Conservation (phyloP, 2,329 filamentous ascomycete species). For the Talaromyces sp. region DNA sequence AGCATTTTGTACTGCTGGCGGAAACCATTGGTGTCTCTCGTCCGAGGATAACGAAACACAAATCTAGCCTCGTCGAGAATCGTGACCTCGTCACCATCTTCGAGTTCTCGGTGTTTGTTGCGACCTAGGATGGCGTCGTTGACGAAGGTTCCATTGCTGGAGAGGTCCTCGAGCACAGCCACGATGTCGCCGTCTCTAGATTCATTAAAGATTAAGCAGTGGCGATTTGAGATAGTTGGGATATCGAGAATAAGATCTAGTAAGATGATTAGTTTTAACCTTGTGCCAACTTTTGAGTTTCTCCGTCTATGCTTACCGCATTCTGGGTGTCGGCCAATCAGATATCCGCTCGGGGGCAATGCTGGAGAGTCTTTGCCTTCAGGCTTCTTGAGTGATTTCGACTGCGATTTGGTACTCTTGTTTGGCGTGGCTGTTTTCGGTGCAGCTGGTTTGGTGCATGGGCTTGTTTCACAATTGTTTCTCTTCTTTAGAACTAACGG, state of each 20-base stretch:
- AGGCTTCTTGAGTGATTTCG: constrained; percentile 51
- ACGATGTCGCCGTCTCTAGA: constrained; percentile 54
- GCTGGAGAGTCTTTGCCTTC: constrained; percentile 54
- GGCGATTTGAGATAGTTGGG: constrained; percentile 78
- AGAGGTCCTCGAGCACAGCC: constrained; percentile 86
- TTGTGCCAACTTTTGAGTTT: background rate
- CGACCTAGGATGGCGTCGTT: constrained; percentile 88
- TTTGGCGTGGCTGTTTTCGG: constrained; percentile 33
- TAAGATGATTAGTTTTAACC: background rate
- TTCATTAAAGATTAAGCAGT: constrained; percentile 53
- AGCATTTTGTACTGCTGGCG: constrained; percentile 79
- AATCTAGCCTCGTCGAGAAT: constrained; percentile 82
- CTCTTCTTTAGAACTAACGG: constrained; percentile 71
- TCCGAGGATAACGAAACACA: constrained; percentile 84
- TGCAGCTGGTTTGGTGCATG: constrained; percentile 23
- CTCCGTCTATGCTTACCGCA: constrained; percentile 63
- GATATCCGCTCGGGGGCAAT: constrained; percentile 72
- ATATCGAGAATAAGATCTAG: constrained; percentile 71
- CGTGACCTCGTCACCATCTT: constrained; percentile 86
- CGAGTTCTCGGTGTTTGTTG: constrained; percentile 83
- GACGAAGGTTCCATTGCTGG: constrained; percentile 93
- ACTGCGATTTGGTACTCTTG: constrained; percentile 34
- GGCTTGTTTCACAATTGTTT: constrained; percentile 56
- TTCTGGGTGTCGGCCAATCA: constrained; percentile 89
- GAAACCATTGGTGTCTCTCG: constrained; percentile 70